Percentiles rank a stretch among this genome's conserved stretches.
phyloP scores from a whole-genome alignment of 352 stramenopile species.

The Globisporangium spinosum region DNA sequence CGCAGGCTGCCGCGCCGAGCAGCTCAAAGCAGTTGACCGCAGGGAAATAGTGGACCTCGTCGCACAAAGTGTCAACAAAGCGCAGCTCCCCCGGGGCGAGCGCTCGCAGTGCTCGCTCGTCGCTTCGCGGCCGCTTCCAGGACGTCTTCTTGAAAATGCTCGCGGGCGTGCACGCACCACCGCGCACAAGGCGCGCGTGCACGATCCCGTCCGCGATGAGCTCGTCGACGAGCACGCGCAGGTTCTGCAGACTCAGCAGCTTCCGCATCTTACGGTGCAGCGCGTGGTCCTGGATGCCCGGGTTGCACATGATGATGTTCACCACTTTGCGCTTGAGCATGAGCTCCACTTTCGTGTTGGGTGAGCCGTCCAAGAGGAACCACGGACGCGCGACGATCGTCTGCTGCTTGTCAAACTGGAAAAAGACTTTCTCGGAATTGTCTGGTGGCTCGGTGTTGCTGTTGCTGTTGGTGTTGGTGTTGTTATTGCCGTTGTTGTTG shows the following conservation, averaged over 20 bases:
- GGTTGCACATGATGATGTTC: conserved; percentile 75
- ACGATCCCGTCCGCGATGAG: conserved; percentile 57
- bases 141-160: conserved; percentile 31
- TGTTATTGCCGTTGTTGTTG: not conserved
- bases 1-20: conserved; percentile 51
- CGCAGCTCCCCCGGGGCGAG: conserved; percentile 43
- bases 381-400: conserved; percentile 60
- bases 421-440: conserved; percentile 54
- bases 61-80: conserved; percentile 42
- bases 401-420: conserved; percentile 63
- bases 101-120: conserved; percentile 14
- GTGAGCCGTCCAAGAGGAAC: conserved; percentile 67
- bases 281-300: conserved; percentile 54
- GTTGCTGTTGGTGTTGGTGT: not conserved
- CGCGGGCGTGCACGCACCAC: conserved; percentile 9
- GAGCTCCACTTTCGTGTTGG: conserved; percentile 51
- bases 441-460: conserved; percentile 20
- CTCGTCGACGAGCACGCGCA: conserved; percentile 63
- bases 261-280: conserved; percentile 74
- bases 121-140: conserved; percentile 8
- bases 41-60: conserved; percentile 72
- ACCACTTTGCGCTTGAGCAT: conserved; percentile 74
- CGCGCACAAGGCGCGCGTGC: conserved; percentile 43
- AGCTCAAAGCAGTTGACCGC: conserved; percentile 76
- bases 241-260: conserved; percentile 66